Evolutionary conservation across 2,329 filamentous ascomycete species (phyloP).

Genomic region (Colletotrichum godetiae): DNA sequence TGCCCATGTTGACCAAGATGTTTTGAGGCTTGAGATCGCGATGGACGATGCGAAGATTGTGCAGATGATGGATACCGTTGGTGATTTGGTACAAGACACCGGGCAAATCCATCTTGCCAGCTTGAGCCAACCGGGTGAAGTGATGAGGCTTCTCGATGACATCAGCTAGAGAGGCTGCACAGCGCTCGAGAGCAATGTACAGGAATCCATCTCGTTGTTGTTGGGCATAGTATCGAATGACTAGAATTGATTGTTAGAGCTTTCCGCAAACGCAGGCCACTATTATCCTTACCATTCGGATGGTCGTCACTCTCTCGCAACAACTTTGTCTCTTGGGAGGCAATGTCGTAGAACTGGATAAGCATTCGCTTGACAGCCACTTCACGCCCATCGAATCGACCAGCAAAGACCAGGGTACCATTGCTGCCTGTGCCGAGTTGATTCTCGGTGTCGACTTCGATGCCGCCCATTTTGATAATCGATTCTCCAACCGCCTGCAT

Average conservation of each 20-base stretch:
- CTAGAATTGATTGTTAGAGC: slow-evolving; percentile 51
- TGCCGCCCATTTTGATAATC: slow-evolving; percentile 70
- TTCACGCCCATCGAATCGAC: slow-evolving; percentile 91
- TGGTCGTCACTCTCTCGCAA: slow-evolving; percentile 95
- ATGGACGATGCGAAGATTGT: slow-evolving; percentile 93
- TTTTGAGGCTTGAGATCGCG: slow-evolving; percentile 98
- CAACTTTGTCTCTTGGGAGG: slow-evolving; percentile 91
- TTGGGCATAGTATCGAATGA: slow-evolving; percentile 96
- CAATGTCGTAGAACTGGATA: slow-evolving; percentile 94
- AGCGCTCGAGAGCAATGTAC: slow-evolving; percentile 95
- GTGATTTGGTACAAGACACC: slow-evolving; percentile 90
- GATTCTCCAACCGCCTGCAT: slow-evolving; percentile 70
- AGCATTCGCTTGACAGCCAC: slow-evolving; percentile 98
- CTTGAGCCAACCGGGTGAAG: slow-evolving; percentile 76
- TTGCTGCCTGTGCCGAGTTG: slow-evolving; percentile 86
- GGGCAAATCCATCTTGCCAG: slow-evolving; percentile 80
- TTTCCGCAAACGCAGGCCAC: slow-evolving; percentile 40
- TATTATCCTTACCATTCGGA: slow-evolving; percentile 74
- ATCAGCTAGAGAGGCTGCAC: slow-evolving; percentile 92
- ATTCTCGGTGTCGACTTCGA: slow-evolving; percentile 72
- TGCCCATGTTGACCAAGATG: slow-evolving; percentile 84
- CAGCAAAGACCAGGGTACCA: slow-evolving; percentile 95
- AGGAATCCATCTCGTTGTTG: slow-evolving; percentile 90
- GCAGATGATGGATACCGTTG: slow-evolving; percentile 87
- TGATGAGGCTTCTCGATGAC: slow-evolving; percentile 81